Conservation (phyloP, 78 protist genomes). For the Dictyostelium firmibasis region DNA sequence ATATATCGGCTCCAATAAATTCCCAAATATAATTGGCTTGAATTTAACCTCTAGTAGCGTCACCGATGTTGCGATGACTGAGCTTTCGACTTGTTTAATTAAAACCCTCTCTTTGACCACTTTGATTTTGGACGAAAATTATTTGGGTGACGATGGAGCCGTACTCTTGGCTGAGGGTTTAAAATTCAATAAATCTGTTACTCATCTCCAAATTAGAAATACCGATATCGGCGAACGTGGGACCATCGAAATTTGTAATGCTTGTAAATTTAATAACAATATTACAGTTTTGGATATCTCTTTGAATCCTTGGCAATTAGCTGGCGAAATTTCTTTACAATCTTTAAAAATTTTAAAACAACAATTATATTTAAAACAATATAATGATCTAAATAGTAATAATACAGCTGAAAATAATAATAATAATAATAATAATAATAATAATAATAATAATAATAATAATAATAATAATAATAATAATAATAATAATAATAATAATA, state of each 20-base stretch:
- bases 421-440: neutral
- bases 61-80: slow-evolving; percentile 52
- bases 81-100: neutral
- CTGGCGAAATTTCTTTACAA: slow-evolving; percentile 68
- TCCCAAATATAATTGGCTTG: slow-evolving; percentile 39
- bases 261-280: slow-evolving; percentile 41
- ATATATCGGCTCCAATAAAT: slow-evolving; percentile 20
- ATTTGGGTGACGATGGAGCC: slow-evolving; percentile 76
- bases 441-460: neutral
- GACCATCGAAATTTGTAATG: slow-evolving; percentile 38
- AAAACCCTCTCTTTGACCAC: slow-evolving; percentile 21
- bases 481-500: too few relatives aligned
- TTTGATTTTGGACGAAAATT: slow-evolving; percentile 59
- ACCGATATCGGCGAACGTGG: slow-evolving; percentile 67
- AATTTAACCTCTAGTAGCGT: slow-evolving; percentile 31
- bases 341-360: slow-evolving; percentile 35
- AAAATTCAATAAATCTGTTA: slow-evolving; percentile 32
- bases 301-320: slow-evolving; percentile 65
- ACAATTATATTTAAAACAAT: neutral
- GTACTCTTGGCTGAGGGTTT: slow-evolving; percentile 48
- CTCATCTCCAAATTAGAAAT: slow-evolving; percentile 53
- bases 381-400: neutral
- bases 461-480: neutral
- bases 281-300: slow-evolving; percentile 38
- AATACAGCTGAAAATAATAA: too few relatives aligned